These are phyloP conservation scores for Globisporangium megalacanthum DNA, from an alignment of 352 stramenopile species.

Conservation along the genomic window DNA sequence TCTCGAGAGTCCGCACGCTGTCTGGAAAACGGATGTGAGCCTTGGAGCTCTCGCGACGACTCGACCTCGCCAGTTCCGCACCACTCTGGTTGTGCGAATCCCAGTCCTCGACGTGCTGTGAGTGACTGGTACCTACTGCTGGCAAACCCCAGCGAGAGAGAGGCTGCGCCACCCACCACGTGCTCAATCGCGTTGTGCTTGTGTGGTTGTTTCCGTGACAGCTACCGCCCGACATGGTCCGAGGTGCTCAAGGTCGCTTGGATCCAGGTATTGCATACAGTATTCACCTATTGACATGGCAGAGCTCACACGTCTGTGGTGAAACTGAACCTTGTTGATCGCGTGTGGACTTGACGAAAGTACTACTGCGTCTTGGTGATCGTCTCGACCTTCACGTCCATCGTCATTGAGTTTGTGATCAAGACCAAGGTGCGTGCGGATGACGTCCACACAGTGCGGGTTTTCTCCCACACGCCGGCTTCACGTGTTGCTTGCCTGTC, in stretches of 20 bases:
- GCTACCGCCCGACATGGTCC: conserved; percentile 50
- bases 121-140: background rate
- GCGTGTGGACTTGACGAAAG: conserved; percentile 6
- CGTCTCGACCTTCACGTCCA: conserved; percentile 23
- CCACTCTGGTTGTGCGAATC: conserved; percentile 40
- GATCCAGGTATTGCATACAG: conserved; percentile 41
- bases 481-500: background rate
- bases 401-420: conserved; percentile 37
- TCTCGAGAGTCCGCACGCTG: conserved; percentile 28
- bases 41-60: conserved; percentile 2
- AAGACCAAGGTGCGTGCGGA: conserved; percentile 23
- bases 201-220: conserved; percentile 11
- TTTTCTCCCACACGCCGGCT: no score
- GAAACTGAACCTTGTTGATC: no score
- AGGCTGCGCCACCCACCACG: background rate
- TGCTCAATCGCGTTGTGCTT: background rate
- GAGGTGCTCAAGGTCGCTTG: conserved; percentile 61
- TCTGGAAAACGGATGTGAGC: conserved; percentile 34
- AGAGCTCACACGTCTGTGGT: no score
- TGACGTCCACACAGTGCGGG: no score
- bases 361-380: conserved; percentile 45
- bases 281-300: background rate
- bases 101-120: conserved; percentile 27
- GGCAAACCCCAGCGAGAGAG: no score
- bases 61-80: conserved; percentile 22